Evolutionary conservation across 2,329 filamentous ascomycete genomes (phyloP).

Genomic region (Hirsutella thompsonii): DNA sequence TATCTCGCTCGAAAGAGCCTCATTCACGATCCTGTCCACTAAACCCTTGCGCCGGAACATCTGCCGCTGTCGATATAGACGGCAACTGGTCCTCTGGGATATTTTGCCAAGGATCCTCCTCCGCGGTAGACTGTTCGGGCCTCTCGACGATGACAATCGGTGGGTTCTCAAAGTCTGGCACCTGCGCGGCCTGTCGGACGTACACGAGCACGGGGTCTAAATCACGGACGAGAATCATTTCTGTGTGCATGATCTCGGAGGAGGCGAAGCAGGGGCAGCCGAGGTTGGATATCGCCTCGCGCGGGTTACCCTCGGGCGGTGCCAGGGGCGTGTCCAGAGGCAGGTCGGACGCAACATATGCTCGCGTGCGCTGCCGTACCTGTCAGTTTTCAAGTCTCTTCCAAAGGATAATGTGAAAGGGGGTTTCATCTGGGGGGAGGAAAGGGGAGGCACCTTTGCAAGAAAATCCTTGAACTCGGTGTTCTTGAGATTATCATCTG

Average conservation of each 20-base stretch:
- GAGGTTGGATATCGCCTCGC: conserved; percentile 26
- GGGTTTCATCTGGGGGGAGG: conserved; percentile 6
- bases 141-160: conserved; percentile 17
- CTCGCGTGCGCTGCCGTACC: conserved; percentile 38
- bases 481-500: conserved; percentile 25
- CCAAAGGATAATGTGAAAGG: conserved; percentile 2
- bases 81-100: conserved; percentile 11
- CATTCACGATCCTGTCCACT: too few relatives aligned
- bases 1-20: too few relatives aligned
- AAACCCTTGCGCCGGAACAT: not conserved
- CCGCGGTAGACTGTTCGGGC: conserved; percentile 6
- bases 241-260: conserved; percentile 43
- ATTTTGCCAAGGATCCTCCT: conserved; percentile 17
- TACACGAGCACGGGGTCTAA: conserved; percentile 44
- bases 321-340: conserved; percentile 39
- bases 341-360: conserved; percentile 42
- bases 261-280: conserved; percentile 61
- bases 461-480: conserved; percentile 35
- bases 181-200: conserved; percentile 41
- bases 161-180: conserved; percentile 25
- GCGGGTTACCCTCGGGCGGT: conserved; percentile 34
- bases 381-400: too few relatives aligned
- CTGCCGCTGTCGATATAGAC: not conserved
- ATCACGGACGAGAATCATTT: conserved; percentile 48
- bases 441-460: conserved; percentile 26